A percentile compares a stretch with the other conserved stretches of the same genome.
Conservation (phyloP, 1,139 yeast species). For the Diutina neorugosa region DNA sequence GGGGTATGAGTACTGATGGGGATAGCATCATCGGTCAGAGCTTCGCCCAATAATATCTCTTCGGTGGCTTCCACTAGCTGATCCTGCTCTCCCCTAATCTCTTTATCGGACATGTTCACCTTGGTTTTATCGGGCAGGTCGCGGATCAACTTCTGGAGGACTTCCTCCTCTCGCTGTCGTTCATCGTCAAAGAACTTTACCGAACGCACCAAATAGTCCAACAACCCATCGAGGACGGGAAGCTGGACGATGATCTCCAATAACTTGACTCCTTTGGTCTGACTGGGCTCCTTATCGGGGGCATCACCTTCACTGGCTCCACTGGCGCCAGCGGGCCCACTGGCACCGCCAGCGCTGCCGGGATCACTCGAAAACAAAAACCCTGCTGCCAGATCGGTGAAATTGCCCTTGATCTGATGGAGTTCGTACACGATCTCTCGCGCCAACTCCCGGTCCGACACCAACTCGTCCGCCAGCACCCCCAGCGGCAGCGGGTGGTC, state of each 20-base stretch:
- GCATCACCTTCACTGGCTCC: not conserved
- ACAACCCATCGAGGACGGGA: slow-evolving; percentile 29
- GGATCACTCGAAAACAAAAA: not conserved
- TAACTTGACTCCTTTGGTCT: slow-evolving; percentile 28
- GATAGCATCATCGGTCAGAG: not conserved
- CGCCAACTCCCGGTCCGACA: slow-evolving; percentile 23
- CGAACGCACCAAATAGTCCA: slow-evolving; percentile 24
- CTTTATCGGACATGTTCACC: not conserved
- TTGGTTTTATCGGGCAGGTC: slow-evolving; percentile 4
- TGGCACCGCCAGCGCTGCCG: slow-evolving; percentile 20
- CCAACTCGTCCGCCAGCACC: slow-evolving; percentile 23
- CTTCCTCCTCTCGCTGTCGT: slow-evolving; percentile 14
- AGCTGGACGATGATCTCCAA: slow-evolving; percentile 34
- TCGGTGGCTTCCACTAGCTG: not conserved
- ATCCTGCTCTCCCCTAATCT: not conserved
- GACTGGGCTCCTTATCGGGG: not conserved
- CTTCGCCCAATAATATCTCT: not conserved
- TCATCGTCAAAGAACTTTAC: slow-evolving; percentile 27
- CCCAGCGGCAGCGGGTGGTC: slow-evolving; percentile 22
- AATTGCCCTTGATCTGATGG: slow-evolving; percentile 8
- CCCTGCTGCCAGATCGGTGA: not conserved
- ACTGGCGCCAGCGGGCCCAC: slow-evolving; percentile 11
- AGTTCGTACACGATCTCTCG: slow-evolving; percentile 31
- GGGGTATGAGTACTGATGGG: not conserved
- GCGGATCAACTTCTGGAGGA: not conserved